These are phyloP conservation scores for Cryptococcus amylolentus DNA, from an alignment of 1,284 basidiomycete species.

Conservation along the genomic window DNA sequence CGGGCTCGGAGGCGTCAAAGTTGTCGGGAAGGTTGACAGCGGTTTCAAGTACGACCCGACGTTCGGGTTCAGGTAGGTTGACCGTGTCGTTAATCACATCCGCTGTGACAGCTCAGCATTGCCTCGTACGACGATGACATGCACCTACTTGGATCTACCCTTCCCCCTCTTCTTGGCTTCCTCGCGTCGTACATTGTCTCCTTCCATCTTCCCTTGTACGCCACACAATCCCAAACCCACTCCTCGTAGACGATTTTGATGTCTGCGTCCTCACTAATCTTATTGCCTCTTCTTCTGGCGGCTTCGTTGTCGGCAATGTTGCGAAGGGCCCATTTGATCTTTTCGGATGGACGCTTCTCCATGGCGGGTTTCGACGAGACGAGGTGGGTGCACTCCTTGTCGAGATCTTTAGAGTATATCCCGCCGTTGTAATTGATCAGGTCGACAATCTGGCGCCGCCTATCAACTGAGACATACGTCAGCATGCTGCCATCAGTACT, in stretches of 20 bases:
- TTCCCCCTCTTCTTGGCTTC: constrained; percentile 28
- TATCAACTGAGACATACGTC: constrained; percentile 24
- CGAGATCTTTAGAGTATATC: constrained; percentile 44
- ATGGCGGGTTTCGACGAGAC: constrained; percentile 36
- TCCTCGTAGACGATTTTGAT: constrained; percentile 46
- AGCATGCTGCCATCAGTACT: background rate
- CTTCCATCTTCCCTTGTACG: constrained; percentile 40
- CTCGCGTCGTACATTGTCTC: constrained; percentile 45
- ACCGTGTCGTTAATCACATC: constrained; percentile 30
- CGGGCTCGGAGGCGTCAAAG: constrained; percentile 29
- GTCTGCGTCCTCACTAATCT: constrained; percentile 19
- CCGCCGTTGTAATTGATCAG: constrained; percentile 39
- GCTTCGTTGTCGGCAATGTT: constrained; percentile 31
- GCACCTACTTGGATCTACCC: constrained; percentile 26
- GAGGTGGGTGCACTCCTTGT: constrained; percentile 45
- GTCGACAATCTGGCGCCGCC: constrained; percentile 37
- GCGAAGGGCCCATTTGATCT: constrained; percentile 44
- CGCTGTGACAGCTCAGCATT: background rate
- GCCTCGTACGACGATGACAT: background rate
- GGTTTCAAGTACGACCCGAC: background rate
- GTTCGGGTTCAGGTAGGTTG: constrained; percentile 5
- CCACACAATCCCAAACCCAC: constrained; percentile 51
- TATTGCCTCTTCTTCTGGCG: constrained; percentile 26
- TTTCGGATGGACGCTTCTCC: constrained; percentile 35
- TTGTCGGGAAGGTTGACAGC: background rate